phyloP scores from a whole-genome alignment of 176 grass and related monocot species.

The Rhynchospora pubera region DNA sequence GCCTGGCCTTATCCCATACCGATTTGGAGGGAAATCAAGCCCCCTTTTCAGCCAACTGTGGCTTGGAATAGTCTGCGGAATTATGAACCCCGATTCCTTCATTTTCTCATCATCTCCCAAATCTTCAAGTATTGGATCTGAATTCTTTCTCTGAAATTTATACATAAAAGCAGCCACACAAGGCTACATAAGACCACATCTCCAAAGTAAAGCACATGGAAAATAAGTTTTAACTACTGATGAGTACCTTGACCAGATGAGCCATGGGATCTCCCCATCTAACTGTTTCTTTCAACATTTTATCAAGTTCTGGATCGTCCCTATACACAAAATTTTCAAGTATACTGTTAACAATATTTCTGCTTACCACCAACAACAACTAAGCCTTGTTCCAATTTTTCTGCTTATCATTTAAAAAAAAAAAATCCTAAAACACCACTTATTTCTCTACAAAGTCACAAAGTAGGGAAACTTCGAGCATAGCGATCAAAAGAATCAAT shows the following conservation, averaged over 20 bases:
- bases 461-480: neutral
- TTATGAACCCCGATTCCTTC: slow-evolving; percentile 95
- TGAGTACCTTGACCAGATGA: slow-evolving; percentile 73
- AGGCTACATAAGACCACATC: neutral
- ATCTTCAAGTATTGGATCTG: slow-evolving; percentile 51
- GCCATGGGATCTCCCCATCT: slow-evolving; percentile 98
- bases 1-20: slow-evolving; percentile 76
- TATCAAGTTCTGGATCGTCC: slow-evolving; percentile 90
- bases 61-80: slow-evolving; percentile 74
- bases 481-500: neutral
- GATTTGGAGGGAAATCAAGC: slow-evolving; percentile 82
- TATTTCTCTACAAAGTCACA: neutral
- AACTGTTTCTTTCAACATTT: slow-evolving; percentile 69
- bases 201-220: neutral
- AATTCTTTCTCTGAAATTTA: slow-evolving; percentile 44
- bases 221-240: slow-evolving; percentile 26
- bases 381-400: no score
- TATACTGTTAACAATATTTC: neutral
- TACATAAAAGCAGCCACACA: neutral
- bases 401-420: no score
- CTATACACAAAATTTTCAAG: slow-evolving; percentile 27
- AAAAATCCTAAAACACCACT: neutral
- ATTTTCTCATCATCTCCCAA: slow-evolving; percentile 83
- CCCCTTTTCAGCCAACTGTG: slow-evolving; percentile 91
- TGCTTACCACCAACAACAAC: neutral